These are phyloP conservation scores for Lycium barbarum DNA, from an alignment of 257 asterid genomes.

Conservation along the genomic window DNA sequence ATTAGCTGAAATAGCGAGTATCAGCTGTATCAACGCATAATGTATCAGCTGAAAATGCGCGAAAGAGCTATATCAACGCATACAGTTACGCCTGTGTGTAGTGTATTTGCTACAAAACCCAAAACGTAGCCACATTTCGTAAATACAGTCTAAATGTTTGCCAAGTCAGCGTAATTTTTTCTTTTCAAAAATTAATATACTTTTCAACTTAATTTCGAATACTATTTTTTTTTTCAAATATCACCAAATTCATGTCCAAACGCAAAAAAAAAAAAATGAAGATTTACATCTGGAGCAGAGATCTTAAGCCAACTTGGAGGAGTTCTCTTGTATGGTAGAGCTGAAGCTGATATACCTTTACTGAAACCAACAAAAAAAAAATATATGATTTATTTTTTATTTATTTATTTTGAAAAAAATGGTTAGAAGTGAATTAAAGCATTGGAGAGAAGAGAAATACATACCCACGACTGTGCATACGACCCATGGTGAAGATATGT, in stretches of 20 bases:
- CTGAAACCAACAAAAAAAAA: constrained; percentile 39
- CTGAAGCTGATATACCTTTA: constrained; percentile 52
- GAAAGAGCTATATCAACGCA: no score
- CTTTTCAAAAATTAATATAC: not conserved
- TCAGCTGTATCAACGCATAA: no score
- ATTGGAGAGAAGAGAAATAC: not conserved
- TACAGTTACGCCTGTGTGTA: no score
- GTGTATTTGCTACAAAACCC: no score
- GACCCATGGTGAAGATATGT: constrained; percentile 42
- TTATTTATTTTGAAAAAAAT: not conserved
- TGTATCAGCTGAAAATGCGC: no score
- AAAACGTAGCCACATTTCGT: no score
- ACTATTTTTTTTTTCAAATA: not conserved
- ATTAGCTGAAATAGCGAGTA: no score
- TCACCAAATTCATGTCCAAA: not conserved
- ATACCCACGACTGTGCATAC: constrained; percentile 50
- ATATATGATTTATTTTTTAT: no score
- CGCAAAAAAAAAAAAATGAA: not conserved
- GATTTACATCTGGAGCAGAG: constrained; percentile 43
- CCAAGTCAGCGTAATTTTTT: no score
- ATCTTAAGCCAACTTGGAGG: constrained; percentile 75
- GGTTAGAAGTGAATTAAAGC: no score
- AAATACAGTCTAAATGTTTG: no score
- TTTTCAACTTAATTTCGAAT: not conserved
- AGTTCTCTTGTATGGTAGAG: constrained; percentile 75